Base-by-base conservation (phyloP, 305 asterid genomes). In the Euphrasia arctica region DNA sequence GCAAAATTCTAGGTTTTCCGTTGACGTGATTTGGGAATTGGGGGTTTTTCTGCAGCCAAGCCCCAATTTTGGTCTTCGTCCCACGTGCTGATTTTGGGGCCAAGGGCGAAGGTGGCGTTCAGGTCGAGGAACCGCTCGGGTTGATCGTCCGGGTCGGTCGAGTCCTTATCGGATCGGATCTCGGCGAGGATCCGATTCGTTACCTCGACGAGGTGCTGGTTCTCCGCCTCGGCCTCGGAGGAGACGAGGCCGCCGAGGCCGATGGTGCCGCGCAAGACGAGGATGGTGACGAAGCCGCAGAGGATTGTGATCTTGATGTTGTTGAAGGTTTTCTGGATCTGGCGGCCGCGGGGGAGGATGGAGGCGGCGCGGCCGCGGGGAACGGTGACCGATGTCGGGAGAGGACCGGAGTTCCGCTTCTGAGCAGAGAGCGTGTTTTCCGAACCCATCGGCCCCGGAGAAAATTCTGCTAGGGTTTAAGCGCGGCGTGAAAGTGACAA, bases 211-310 rank as follows among this genome's bases (percentile, higher is more conserved):
- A 18, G 22, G 22, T 18, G 22, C 22, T 18, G 22, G 22, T 18
- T 18, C 22, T 18, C 22, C 22, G 22, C 22, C 22, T 18, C 22
- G 22, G 22, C 22, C 22, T 18, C 22, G 22, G 22, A 18, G 22
- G 22, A 18, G 22, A 18, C 22, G 22, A 18, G 22, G 22, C 22
- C 22, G 22, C 22, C 22, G 22, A 18, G 22, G 22, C 22, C 22
- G 22, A 18, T 18, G 22, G 22, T 18, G 22, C 22, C 22, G 22
- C 22, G 22, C 22, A 18, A 18, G 22, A 87, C 95, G 34, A 87
- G 85, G 47, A 87, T 83, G 28, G 95, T 87, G 50, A 87, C 90
- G 62, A 87, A 81, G 59, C 95, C 95, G 47, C 95, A 87, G 50
- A 87, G 79, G 60, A 87, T 73, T 0, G 92, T 87, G 73, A 87